Base-by-base conservation (phyloP, 2,329 filamentous ascomycete genomes). In the Colletotrichum tanaceti region DNA sequence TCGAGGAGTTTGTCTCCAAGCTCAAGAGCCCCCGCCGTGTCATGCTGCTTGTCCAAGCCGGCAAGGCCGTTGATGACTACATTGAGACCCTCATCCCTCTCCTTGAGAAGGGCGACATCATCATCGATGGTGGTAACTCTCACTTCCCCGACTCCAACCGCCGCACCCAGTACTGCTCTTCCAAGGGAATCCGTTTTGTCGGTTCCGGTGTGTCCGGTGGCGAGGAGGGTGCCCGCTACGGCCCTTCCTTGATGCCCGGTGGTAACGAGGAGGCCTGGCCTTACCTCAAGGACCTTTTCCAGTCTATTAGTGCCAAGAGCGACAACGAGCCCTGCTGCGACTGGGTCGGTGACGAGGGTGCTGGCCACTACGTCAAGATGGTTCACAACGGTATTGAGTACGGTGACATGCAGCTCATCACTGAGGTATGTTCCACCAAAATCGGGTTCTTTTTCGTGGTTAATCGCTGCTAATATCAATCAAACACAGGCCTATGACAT, bases 291-390 rank as follows among this genome's bases (percentile, higher is more conserved):
- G 94, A 98, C 78, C 93, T 99, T 79, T 97, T 99, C 89, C 96
- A 99, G 87, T 90, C 90, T 86, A 97, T 99, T 80, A 89, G 96
- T 73, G 96, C 96, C 83, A 98, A 99, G 90, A 97, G 93, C 83
- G 95, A 98, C 78, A 91, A 91, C 77, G 96, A 99, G 89, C 86
- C 96, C 74, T 99, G 96, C 90, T 99, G 96, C 81, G 96, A 99
- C 85, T 99, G 96, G 96, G 96, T 99, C 77, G 96, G 96, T 86
- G 96, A 98, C 85, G 94, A 98, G 84, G 96, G 96, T 90, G 93
- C 96, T 85, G 96, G 96, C 77, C 96, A 99, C 91, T 99, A 98
- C 88, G 95, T 99, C 87, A 99, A 99, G 93, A 99, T 99, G 96
- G 96, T 99, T 73, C 96, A 99, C 91, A 99, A 99, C 86, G 96